Percentiles rank a stretch among this genome's conserved stretches.
phyloP scores from a whole-genome alignment of 1,284 basidiomycete genomes.

The Leccinum ponderosum region DNA sequence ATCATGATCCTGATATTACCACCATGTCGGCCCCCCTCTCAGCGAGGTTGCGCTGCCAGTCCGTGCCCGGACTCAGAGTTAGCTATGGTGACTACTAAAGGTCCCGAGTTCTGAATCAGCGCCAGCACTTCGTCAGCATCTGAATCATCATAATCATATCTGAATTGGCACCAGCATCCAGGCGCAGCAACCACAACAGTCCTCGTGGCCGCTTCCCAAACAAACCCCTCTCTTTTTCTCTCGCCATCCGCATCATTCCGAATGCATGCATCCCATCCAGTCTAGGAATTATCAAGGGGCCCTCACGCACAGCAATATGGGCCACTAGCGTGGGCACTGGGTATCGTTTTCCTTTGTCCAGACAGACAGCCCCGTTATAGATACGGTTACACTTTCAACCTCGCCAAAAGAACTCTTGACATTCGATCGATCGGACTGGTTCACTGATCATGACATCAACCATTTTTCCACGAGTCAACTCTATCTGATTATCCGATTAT shows the following conservation, averaged over 20 bases:
- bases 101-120: not conserved
- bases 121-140: not conserved
- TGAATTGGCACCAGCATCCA: not conserved
- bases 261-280: not conserved
- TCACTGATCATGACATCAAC: not conserved
- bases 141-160: not conserved
- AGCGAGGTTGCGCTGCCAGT: not conserved
- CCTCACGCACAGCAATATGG: not conserved
- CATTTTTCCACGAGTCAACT: not conserved
- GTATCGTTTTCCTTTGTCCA: not conserved
- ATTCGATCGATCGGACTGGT: not conserved
- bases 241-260: not conserved
- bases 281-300: not conserved
- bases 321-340: not conserved
- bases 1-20: not conserved
- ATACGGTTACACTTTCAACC: not conserved
- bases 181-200: not conserved
- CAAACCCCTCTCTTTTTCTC: not conserved
- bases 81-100: not conserved
- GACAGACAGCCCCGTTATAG: not conserved
- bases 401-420: not conserved
- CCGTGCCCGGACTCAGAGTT: not conserved
- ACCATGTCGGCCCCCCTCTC: not conserved
- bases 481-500: not conserved
- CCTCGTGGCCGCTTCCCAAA: not conserved